Percentiles rank a stretch among this genome's conserved stretches.
Conservation (phyloP, 805 yeast species). For the Kodamaea kaohsiungensis region DNA sequence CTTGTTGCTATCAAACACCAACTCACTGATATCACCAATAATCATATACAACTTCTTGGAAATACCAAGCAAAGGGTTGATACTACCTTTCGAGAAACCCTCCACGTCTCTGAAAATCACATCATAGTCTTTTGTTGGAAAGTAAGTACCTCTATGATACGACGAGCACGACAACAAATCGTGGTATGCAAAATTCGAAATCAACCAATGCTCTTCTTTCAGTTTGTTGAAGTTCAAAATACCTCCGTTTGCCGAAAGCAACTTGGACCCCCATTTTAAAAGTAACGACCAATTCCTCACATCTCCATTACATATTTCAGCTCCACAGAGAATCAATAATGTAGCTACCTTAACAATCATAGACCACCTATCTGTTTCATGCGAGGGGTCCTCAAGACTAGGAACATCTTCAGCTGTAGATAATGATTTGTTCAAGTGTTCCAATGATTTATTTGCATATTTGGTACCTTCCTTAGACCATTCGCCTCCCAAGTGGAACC, state of each 20-base stretch:
- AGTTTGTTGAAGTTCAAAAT: slow-evolving; percentile 50
- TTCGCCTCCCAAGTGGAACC: slow-evolving; percentile 48
- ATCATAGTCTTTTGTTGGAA: slow-evolving; percentile 61
- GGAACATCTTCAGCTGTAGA: slow-evolving; percentile 22
- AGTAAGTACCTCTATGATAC: slow-evolving; percentile 62
- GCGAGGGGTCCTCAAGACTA: background rate
- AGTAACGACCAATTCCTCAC: slow-evolving; percentile 72
- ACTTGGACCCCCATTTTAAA: slow-evolving; percentile 63
- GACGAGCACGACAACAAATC: slow-evolving; percentile 68
- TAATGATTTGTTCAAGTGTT: slow-evolving; percentile 33
- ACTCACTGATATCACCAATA: slow-evolving; percentile 65
- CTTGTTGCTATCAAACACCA: slow-evolving; percentile 54
- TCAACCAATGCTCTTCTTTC: slow-evolving; percentile 68
- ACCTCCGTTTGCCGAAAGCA: slow-evolving; percentile 65
- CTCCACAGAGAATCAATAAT: slow-evolving; percentile 69
- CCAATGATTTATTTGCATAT: slow-evolving; percentile 49
- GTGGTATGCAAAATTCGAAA: slow-evolving; percentile 79
- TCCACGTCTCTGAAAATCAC: slow-evolving; percentile 42
- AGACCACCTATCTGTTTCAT: slow-evolving; percentile 29
- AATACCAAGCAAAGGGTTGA: slow-evolving; percentile 74
- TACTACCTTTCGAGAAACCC: slow-evolving; percentile 39
- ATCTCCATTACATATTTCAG: slow-evolving; percentile 82
- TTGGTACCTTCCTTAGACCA: slow-evolving; percentile 50
- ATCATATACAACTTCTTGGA: slow-evolving; percentile 66
- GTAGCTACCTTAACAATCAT: slow-evolving; percentile 58